Percentiles rank a stretch among this genome's conserved stretches.
Conservation (phyloP, 2,329 filamentous ascomycete genomes). For the Fusarium concolor region DNA sequence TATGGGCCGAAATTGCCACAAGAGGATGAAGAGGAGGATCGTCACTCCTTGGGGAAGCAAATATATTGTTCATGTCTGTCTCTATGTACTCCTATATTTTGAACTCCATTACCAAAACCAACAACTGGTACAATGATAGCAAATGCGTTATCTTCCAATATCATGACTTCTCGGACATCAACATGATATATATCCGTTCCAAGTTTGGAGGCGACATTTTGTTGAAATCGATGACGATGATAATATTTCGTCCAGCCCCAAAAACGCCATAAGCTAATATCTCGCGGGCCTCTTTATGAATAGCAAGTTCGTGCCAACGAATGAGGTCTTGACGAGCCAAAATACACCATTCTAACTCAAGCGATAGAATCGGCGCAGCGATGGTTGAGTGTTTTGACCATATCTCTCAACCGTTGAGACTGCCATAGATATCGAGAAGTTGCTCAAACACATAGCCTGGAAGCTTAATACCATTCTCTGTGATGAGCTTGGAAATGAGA, state of each 20-base stretch:
- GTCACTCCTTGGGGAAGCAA: slow-evolving; percentile 37
- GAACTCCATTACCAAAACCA: slow-evolving; percentile 37
- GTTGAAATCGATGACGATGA: not conserved
- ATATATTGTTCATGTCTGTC: slow-evolving; percentile 25
- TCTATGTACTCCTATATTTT: slow-evolving; percentile 30
- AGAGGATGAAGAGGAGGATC: slow-evolving; percentile 17
- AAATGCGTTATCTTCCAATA: slow-evolving; percentile 7
- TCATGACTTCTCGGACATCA: slow-evolving; percentile 1
- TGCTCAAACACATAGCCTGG: slow-evolving; percentile 78
- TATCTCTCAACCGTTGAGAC: slow-evolving; percentile 51
- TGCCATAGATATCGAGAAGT: slow-evolving; percentile 71
- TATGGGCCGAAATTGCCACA: slow-evolving; percentile 28
- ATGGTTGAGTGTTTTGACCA: slow-evolving; percentile 1
- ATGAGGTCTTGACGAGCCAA: not conserved
- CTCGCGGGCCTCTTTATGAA: not conserved
- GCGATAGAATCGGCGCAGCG: slow-evolving; percentile 24
- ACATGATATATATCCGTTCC: slow-evolving; percentile 1
- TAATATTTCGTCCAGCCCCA: not conserved
- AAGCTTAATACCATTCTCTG: slow-evolving; percentile 78
- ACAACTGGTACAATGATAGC: slow-evolving; percentile 8
- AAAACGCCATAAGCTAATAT: slow-evolving; percentile 12
- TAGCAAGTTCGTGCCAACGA: not conserved
- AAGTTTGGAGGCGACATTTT: not conserved
- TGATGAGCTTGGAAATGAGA: slow-evolving; percentile 78
- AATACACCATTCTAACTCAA: not conserved